A percentile compares a stretch with the other conserved stretches of the same genome.
Evolutionary conservation across 2,329 filamentous ascomycete species (phyloP).

Genomic region (Coniochaeta prunicola): DNA sequence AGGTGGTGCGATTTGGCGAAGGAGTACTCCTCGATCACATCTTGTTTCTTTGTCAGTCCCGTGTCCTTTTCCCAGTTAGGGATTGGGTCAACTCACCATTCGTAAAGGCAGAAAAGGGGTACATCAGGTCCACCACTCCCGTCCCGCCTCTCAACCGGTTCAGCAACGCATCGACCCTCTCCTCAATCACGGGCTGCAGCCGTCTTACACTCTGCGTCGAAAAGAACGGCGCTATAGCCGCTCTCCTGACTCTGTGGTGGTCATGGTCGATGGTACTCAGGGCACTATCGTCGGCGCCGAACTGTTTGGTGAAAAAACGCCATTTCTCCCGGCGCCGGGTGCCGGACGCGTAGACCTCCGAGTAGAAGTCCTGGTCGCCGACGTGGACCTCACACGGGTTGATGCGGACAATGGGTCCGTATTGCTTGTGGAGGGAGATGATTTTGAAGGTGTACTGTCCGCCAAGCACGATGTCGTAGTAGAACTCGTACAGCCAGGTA

Average conservation of each 20-base stretch:
- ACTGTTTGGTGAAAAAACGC: conserved; percentile 8
- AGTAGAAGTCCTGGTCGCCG: conserved; percentile 20
- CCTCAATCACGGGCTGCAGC: conserved; percentile 13
- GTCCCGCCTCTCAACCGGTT: conserved; percentile 7
- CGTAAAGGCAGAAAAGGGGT: conserved; percentile 8
- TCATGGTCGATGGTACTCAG: conserved; percentile 10
- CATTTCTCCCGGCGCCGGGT: conserved; percentile 10
- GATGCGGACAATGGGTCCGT: conserved; percentile 26
- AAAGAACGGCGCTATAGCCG: conserved; percentile 13
- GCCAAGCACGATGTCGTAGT: conserved; percentile 19
- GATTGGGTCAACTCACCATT: background rate
- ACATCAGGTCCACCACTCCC: conserved; percentile 5
- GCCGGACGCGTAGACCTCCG: conserved; percentile 13
- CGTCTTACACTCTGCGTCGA: conserved; percentile 9
- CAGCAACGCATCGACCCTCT: conserved; percentile 11
- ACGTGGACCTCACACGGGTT: conserved; percentile 24
- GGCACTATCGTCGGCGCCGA: conserved; percentile 7
- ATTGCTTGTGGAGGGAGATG: conserved; percentile 23
- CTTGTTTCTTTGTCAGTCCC: conserved; percentile 8
- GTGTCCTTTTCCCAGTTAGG: background rate
- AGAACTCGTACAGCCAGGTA: conserved; percentile 24
- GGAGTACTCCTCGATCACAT: conserved; percentile 28
- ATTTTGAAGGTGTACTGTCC: conserved; percentile 22
- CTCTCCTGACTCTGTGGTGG: conserved; percentile 10
- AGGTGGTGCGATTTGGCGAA: conserved; percentile 21